Evolutionary conservation across 371 early-diverging fungal species (phyloP).

Genomic region (Lichtheimia ramosa): DNA sequence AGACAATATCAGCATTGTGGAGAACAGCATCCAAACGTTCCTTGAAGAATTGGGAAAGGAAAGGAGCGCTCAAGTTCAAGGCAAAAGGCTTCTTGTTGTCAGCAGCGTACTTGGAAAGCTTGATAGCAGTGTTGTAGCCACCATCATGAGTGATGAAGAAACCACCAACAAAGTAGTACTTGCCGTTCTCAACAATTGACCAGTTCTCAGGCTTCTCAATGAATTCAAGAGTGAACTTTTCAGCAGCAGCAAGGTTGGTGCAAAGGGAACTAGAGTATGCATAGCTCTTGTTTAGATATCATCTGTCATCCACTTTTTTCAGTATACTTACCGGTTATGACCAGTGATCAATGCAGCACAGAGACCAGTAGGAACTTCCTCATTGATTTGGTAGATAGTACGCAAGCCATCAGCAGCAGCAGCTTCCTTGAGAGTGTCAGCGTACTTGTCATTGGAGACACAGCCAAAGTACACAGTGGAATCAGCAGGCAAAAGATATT

Average conservation of each 20-base stretch:
- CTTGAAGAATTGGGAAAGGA: slow-evolving; percentile 92
- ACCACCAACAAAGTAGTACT: slow-evolving; percentile 88
- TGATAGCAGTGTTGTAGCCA: slow-evolving; percentile 64
- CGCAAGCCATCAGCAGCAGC: slow-evolving; percentile 86
- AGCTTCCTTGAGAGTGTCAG: slow-evolving; percentile 68
- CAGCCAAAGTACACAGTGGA: slow-evolving; percentile 90
- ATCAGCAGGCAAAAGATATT: slow-evolving; percentile 84
- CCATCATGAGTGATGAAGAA: slow-evolving; percentile 90
- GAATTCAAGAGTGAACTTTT: slow-evolving; percentile 80
- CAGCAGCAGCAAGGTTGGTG: slow-evolving; percentile 93
- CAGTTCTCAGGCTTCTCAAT: slow-evolving; percentile 78
- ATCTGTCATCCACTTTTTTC: not conserved
- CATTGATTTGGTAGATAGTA: slow-evolving; percentile 78
- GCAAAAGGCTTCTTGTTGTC: slow-evolving; percentile 70
- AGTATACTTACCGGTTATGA: slow-evolving; percentile 63
- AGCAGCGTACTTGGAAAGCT: slow-evolving; percentile 87
- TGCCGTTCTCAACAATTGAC: slow-evolving; percentile 84
- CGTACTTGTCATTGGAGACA: slow-evolving; percentile 86
- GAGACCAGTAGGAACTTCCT: slow-evolving; percentile 83
- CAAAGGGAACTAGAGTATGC: slow-evolving; percentile 76
- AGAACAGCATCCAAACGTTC: slow-evolving; percentile 73
- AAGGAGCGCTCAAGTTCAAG: slow-evolving; percentile 95
- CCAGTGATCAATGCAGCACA: slow-evolving; percentile 95
- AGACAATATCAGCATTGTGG: slow-evolving; percentile 87
- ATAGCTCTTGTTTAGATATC: slow-evolving; percentile 6